phyloP scores from a whole-genome alignment of 768 basidiomycete species.

The Mrakia frigida region DNA sequence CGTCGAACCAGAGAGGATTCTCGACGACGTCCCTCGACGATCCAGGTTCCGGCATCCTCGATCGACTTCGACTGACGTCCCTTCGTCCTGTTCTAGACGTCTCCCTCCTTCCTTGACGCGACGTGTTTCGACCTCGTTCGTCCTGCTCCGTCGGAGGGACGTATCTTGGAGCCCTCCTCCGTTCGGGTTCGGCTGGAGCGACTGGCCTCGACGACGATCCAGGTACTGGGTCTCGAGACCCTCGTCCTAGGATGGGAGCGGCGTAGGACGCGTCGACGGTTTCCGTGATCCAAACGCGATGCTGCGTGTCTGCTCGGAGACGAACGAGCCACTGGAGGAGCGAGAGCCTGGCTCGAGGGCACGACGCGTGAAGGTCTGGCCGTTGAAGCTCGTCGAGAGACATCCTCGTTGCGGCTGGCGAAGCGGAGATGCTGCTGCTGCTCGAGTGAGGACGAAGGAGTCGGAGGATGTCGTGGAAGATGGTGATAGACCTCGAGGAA shows the following conservation, averaged over 20 bases:
- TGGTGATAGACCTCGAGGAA: slow-evolving; percentile 43
- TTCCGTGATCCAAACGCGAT: slow-evolving; percentile 67
- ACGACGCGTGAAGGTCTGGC: slow-evolving; percentile 36
- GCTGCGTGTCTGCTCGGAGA: slow-evolving; percentile 81
- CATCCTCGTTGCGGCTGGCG: slow-evolving; percentile 1
- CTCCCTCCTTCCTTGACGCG: slow-evolving; percentile 14
- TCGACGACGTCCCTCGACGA: slow-evolving; percentile 26
- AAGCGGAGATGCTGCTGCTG: background rate
- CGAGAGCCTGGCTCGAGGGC: slow-evolving; percentile 59
- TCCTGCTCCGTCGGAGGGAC: slow-evolving; percentile 12
- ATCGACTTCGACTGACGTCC: slow-evolving; percentile 26
- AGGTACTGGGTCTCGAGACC: background rate
- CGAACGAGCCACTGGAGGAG: slow-evolving; percentile 82
- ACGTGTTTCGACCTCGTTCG: slow-evolving; percentile 22
- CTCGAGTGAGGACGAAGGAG: slow-evolving; percentile 42
- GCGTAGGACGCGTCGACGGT: slow-evolving; percentile 46
- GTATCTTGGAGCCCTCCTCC: slow-evolving; percentile 6
- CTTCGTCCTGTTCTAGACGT: slow-evolving; percentile 16
- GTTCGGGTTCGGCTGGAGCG: background rate
- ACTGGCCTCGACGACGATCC: background rate
- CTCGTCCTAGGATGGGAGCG: slow-evolving; percentile 23
- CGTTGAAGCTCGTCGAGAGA: background rate
- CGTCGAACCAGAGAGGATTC: slow-evolving; percentile 49
- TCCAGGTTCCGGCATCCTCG: slow-evolving; percentile 25
- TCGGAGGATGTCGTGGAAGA: slow-evolving; percentile 47